Evolutionary conservation across 352 stramenopile genomes (phyloP).

Genomic region (Phytophthora agathidicida): DNA sequence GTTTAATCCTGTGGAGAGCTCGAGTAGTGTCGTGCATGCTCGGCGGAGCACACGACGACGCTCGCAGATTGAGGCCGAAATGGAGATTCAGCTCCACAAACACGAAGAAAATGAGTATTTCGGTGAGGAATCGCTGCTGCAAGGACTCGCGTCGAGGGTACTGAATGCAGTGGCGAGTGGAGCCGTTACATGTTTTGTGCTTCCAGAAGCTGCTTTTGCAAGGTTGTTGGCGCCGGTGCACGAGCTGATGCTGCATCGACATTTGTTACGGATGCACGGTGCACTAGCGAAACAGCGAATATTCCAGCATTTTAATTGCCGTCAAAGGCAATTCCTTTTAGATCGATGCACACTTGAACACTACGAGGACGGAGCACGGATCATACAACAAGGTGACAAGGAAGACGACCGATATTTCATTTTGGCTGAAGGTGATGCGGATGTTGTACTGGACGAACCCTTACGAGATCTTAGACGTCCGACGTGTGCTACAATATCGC

Average conservation of each 20-base stretch:
- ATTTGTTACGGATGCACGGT: constrained; percentile 53
- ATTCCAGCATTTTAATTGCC: constrained; percentile 54
- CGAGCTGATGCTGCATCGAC: constrained; percentile 62
- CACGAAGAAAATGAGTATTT: constrained; percentile 72
- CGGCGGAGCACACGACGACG: constrained; percentile 27
- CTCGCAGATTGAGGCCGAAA: constrained; percentile 51
- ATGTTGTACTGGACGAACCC: constrained; percentile 57
- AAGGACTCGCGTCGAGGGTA: constrained; percentile 25
- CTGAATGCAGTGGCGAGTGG: constrained; percentile 66
- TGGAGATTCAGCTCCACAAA: constrained; percentile 62
- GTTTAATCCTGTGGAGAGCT: constrained; percentile 16
- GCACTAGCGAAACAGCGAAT: constrained; percentile 71
- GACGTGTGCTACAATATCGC: background rate
- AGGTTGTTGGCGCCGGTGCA: constrained; percentile 57
- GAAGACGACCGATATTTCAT: constrained; percentile 76
- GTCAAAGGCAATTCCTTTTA: constrained; percentile 41
- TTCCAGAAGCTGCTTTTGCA: constrained; percentile 46
- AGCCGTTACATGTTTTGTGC: constrained; percentile 52
- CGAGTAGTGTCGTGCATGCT: background rate
- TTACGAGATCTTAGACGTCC: constrained; percentile 1
- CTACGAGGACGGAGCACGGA: constrained; percentile 49
- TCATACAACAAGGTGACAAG: constrained; percentile 64
- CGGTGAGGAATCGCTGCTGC: constrained; percentile 61
- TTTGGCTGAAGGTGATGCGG: constrained; percentile 60
- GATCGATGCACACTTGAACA: constrained; percentile 51